Evolutionary conservation across 1,284 basidiomycete genomes (phyloP).

Genomic region (Melanopsichium pennsylvanicum): DNA sequence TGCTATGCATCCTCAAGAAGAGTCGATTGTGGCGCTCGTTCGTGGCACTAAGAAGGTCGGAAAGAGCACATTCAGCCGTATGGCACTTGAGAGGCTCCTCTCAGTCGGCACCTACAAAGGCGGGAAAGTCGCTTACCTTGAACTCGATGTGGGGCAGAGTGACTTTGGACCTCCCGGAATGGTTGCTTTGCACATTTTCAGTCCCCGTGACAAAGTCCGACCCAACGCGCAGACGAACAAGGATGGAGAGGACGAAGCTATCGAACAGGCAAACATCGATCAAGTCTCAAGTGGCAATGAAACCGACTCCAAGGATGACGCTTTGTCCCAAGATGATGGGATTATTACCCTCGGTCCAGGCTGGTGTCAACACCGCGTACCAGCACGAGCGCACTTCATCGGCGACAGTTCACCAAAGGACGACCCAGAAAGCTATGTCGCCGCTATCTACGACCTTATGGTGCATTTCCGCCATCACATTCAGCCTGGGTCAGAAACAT

Average conservation of each 20-base stretch:
- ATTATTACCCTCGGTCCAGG: conserved; percentile 44
- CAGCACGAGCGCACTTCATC: conserved; percentile 81
- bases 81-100: conserved; percentile 77
- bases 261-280: too few species aligned
- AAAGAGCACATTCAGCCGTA: conserved; percentile 85
- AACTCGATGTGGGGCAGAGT: conserved; percentile 91
- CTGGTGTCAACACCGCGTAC: conserved; percentile 70
- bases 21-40: conserved; percentile 70
- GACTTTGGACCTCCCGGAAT: conserved; percentile 89
- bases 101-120: conserved; percentile 68
- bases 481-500: too few species aligned
- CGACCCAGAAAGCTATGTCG: conserved; percentile 80
- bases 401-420: conserved; percentile 81
- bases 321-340: too few species aligned
- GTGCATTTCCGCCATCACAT: conserved; percentile 69
- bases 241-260: background rate
- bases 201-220: background rate
- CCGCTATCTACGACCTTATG: conserved; percentile 75
- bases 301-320: background rate
- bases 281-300: too few species aligned
- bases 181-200: conserved; percentile 79
- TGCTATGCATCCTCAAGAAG: conserved; percentile 30
- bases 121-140: conserved; percentile 80
- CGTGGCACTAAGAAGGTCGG: conserved; percentile 86
- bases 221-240: background rate